Conservation (phyloP, 495 filamentous ascomycete genomes). For the Talaromyces thailandensis region DNA sequence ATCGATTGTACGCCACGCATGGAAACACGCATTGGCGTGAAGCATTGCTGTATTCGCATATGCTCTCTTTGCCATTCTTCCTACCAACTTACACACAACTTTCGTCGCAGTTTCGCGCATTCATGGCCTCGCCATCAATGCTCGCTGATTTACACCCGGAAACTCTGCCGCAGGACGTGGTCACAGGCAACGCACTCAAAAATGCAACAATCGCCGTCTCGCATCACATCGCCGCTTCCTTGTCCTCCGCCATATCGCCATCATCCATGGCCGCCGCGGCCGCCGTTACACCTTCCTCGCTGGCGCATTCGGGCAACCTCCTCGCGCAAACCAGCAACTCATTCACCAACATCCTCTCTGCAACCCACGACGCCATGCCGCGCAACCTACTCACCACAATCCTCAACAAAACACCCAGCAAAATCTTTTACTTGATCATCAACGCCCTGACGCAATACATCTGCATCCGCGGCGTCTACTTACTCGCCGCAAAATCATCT, state of each 20-base stretch:
- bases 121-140: constrained; percentile 38
- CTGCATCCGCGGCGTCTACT: constrained; percentile 91
- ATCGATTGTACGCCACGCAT: constrained; percentile 76
- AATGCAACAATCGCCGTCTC: background rate
- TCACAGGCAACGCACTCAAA: background rate
- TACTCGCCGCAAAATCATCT: constrained; percentile 74
- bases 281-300: background rate
- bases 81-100: constrained; percentile 37
- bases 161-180: background rate
- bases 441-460: constrained; percentile 90
- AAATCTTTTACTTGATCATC: constrained; percentile 60
- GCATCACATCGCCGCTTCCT: background rate
- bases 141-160: constrained; percentile 11
- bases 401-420: constrained; percentile 50
- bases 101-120: constrained; percentile 34
- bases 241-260: background rate
- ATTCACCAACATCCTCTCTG: background rate
- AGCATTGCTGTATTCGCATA: constrained; percentile 88
- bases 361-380: background rate
- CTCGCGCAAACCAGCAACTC: constrained; percentile 1
- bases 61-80: constrained; percentile 66
- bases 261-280: background rate
- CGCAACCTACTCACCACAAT: constrained; percentile 9
- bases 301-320: constrained; percentile 13
- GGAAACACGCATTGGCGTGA: constrained; percentile 85